Evolutionary conservation across 2,329 filamentous ascomycete species (phyloP).

Genomic region (Cladosporium sp.): DNA sequence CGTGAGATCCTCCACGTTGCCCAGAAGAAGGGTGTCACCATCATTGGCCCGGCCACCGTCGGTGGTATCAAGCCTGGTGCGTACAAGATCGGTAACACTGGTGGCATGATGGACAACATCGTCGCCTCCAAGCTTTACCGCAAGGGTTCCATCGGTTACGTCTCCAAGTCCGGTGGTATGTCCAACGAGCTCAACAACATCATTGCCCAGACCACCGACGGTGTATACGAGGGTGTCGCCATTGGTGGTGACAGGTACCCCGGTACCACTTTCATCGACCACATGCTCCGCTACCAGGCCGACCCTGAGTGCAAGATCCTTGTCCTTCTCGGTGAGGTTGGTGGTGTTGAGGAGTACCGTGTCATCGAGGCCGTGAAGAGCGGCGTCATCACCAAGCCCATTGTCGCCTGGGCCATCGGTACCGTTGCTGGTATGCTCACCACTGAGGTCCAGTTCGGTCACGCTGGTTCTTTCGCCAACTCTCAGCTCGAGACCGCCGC

Average conservation of each 20-base stretch:
- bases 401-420: conserved; percentile 98
- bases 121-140: conserved; percentile 99
- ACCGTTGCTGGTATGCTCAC: conserved; percentile 99
- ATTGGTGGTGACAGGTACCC: conserved; percentile 99
- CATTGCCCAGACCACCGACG: conserved; percentile 89
- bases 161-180: conserved; percentile 99
- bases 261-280: conserved; percentile 98
- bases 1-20: conserved; percentile 96
- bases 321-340: conserved; percentile 91
- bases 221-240: conserved; percentile 97
- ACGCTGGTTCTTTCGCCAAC: conserved; percentile 98
- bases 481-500: conserved; percentile 97
- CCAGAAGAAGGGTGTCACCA: conserved; percentile 97
- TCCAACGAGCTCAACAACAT: conserved; percentile 99
- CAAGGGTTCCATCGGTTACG: conserved; percentile 96
- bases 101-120: conserved; percentile 99
- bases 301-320: conserved; percentile 98
- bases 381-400: conserved; percentile 92
- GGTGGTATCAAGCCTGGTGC: conserved; percentile 99
- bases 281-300: conserved; percentile 90
- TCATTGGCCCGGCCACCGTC: conserved; percentile 96
- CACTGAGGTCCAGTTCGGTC: conserved; percentile 99
- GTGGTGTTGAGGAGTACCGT: conserved; percentile 99
- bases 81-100: conserved; percentile 99
- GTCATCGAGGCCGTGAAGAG: conserved; percentile 97